Percentiles rank a stretch among this genome's conserved stretches.
Evolutionary conservation across 2,329 filamentous ascomycete species (phyloP).

Genomic region (Acarospora socialis): DNA sequence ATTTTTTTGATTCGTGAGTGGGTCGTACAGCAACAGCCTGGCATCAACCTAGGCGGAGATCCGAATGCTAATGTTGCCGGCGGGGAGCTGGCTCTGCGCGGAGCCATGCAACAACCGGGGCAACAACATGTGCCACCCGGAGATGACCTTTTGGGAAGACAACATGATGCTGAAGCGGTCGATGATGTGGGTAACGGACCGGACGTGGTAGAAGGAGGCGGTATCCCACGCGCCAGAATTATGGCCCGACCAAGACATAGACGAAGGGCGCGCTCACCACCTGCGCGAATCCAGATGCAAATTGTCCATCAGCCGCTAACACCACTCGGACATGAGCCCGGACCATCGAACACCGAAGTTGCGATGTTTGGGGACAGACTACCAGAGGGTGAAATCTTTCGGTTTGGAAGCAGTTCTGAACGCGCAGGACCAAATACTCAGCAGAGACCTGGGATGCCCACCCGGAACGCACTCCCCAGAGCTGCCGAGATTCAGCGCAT

Average conservation of each 20-base stretch:
- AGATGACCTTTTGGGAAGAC: too few relatives aligned
- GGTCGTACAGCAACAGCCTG: slow-evolving; percentile 93
- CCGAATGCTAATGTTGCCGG: slow-evolving; percentile 38
- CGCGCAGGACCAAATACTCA: too few relatives aligned
- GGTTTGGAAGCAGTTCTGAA: too few relatives aligned
- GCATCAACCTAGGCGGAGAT: slow-evolving; percentile 62
- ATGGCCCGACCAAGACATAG: slow-evolving; percentile 7
- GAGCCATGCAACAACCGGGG: neutral
- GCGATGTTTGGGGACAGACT: too few relatives aligned
- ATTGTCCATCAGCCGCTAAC: too few relatives aligned
- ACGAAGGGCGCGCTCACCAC: neutral
- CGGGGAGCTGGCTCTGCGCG: slow-evolving; percentile 21
- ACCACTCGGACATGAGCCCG: too few relatives aligned
- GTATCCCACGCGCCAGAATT: slow-evolving; percentile 4
- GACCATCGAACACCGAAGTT: slow-evolving; percentile 6
- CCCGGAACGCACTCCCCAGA: slow-evolving; percentile 29
- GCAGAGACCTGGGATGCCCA: slow-evolving; percentile 32
- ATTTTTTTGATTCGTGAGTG: slow-evolving; percentile 94
- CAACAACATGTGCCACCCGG: neutral
- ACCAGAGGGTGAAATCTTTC: too few relatives aligned
- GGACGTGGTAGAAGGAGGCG: neutral
- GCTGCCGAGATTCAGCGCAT: slow-evolving; percentile 34
- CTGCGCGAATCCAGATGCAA: too few relatives aligned
- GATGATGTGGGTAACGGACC: neutral
- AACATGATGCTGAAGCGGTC: neutral